These are phyloP conservation scores for Ganoderma resinaceum DNA, from an alignment of 1,284 basidiomycete species.

Conservation along the genomic window DNA sequence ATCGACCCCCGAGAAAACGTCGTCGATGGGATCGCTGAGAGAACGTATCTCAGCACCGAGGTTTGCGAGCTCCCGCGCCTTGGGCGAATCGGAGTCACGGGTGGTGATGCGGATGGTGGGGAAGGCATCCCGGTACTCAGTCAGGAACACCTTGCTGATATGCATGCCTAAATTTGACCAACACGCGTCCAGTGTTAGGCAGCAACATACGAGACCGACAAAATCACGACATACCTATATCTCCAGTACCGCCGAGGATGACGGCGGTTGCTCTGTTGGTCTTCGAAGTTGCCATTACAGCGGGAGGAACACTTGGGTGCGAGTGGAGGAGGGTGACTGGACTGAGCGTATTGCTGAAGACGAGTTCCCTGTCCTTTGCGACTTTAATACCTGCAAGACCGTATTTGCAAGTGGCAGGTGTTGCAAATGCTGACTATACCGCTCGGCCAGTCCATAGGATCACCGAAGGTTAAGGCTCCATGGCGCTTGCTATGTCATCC, in stretches of 20 bases:
- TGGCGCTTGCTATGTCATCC: no score
- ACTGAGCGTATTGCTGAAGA: no score
- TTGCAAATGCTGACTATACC: no score
- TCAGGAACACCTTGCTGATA: conserved; percentile 1
- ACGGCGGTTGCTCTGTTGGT: not conserved
- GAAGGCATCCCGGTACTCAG: conserved; percentile 4
- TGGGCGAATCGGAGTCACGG: conserved; percentile 27
- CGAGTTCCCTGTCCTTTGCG: no score
- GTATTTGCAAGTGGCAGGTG: no score
- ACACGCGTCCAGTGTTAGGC: not conserved
- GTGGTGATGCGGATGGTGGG: conserved; percentile 5
- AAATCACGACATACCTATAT: not conserved
- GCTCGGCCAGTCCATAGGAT: no score
- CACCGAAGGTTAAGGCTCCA: no score
- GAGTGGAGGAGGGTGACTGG: not conserved
- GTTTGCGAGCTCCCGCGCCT: conserved; percentile 26
- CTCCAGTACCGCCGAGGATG: not conserved
- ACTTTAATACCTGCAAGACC: no score
- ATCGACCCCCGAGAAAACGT: conserved; percentile 34
- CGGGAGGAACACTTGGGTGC: not conserved
- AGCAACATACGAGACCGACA: not conserved
- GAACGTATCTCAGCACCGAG: conserved; percentile 32
- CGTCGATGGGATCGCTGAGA: conserved; percentile 24
- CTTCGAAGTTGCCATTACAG: not conserved
- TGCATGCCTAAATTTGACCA: not conserved